Conservation (phyloP, 2,329 filamentous ascomycete species). For the Botrytis hyacinthi region DNA sequence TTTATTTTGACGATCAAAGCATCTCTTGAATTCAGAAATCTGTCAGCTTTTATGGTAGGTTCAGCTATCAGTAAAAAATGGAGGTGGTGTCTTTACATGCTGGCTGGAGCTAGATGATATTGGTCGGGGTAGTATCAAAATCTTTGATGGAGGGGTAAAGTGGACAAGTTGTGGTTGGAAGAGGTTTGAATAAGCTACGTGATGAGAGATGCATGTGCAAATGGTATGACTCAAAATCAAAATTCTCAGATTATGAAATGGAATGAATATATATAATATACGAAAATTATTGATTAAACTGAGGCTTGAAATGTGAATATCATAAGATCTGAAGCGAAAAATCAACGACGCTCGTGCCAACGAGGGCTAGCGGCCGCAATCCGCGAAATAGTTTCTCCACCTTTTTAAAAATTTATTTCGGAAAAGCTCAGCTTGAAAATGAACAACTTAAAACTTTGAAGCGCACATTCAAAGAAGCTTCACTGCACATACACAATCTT, state of each 20-base stretch:
- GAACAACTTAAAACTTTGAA: neutral
- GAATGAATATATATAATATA: neutral
- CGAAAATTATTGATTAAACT: neutral
- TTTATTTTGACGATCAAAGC: neutral
- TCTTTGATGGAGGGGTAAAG: neutral
- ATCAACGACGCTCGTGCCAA: neutral
- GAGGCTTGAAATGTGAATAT: neutral
- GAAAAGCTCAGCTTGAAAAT: neutral
- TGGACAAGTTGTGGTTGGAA: neutral
- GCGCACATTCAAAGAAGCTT: neutral
- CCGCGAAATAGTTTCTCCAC: conserved; percentile 12
- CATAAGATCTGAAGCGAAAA: neutral
- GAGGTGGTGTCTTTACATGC: neutral
- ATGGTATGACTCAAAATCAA: neutral
- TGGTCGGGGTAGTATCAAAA: neutral
- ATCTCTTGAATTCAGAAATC: neutral
- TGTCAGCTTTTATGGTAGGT: neutral
- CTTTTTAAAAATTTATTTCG: neutral
- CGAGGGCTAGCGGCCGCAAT: conserved; percentile 2
- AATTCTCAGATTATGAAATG: neutral
- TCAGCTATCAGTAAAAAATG: neutral
- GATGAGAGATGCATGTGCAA: neutral
- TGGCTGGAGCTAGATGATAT: neutral
- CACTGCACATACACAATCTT: neutral
- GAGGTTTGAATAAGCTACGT: neutral